Evolutionary conservation across 805 yeast genomes (phyloP).

Genomic region (Candida tallmaniae): DNA sequence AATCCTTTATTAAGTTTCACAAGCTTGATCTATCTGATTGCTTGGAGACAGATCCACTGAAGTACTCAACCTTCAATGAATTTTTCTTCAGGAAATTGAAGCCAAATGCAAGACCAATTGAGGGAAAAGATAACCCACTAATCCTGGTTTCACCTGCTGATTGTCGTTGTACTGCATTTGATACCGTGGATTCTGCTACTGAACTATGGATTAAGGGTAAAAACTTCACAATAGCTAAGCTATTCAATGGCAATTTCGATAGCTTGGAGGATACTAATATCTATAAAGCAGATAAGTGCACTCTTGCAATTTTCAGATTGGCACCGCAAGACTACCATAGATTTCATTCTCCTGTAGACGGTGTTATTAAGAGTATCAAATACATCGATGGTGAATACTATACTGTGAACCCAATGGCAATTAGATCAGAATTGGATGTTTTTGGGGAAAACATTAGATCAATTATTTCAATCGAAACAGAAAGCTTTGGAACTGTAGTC

Average conservation of each 20-base stretch:
- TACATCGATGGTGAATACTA: slow-evolving; percentile 86
- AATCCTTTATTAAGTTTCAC: slow-evolving; percentile 77
- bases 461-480: slow-evolving; percentile 70
- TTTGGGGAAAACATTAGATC: slow-evolving; percentile 88
- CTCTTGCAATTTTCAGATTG: slow-evolving; percentile 75
- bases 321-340: slow-evolving; percentile 98
- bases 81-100: slow-evolving; percentile 79
- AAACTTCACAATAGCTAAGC: slow-evolving; percentile 61
- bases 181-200: slow-evolving; percentile 56
- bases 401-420: slow-evolving; percentile 97
- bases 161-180: slow-evolving; percentile 73
- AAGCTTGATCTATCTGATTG: slow-evolving; percentile 74
- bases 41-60: slow-evolving; percentile 38
- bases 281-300: slow-evolving; percentile 39
- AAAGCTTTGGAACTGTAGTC: slow-evolving; percentile 71
- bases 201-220: slow-evolving; percentile 87
- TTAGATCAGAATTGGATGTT: slow-evolving; percentile 81
- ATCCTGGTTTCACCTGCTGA: slow-evolving; percentile 81
- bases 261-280: slow-evolving; percentile 36
- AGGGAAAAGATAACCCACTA: slow-evolving; percentile 44
- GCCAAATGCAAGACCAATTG: slow-evolving; percentile 67
- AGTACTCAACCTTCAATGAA: slow-evolving; percentile 75
- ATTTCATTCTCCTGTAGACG: slow-evolving; percentile 85
- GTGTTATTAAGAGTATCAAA: slow-evolving; percentile 59
- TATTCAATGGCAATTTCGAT: slow-evolving; percentile 47